phyloP scores from a whole-genome alignment of 2,329 filamentous ascomycete genomes.

The Penicillium glabrum region DNA sequence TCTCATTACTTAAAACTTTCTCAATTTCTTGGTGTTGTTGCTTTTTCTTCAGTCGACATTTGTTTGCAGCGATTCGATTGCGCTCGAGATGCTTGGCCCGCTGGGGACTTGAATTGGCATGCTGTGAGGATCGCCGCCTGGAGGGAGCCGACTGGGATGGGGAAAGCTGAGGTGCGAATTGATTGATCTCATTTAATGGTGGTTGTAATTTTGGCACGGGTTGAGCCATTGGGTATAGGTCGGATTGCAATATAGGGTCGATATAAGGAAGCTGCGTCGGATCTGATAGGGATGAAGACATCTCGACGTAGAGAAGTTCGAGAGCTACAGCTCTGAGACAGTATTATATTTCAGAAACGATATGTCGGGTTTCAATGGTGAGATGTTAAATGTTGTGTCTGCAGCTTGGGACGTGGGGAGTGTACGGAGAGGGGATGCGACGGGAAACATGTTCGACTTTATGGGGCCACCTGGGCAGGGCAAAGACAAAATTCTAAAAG shows the following conservation, averaged over 20 bases:
- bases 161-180: not conserved
- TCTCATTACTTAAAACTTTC: constrained; percentile 11
- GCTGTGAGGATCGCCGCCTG: not conserved
- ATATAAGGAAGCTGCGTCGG: not conserved
- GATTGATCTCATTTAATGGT: not conserved
- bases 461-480: not conserved
- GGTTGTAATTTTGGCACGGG: not conserved
- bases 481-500: not conserved
- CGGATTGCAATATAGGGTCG: not conserved
- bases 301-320: not conserved
- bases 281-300: not conserved
- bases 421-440: not conserved
- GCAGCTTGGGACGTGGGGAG: not conserved
- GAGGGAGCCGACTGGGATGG: not conserved
- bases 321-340: not conserved
- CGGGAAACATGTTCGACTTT: not conserved
- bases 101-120: constrained; percentile 5
- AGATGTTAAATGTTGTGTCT: not conserved
- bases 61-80: constrained; percentile 25
- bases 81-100: constrained; percentile 22
- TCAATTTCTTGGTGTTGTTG: constrained; percentile 19
- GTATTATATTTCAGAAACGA: not conserved
- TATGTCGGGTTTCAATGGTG: not conserved
- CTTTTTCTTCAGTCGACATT: constrained; percentile 24
- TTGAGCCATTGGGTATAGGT: not conserved